Evolutionary conservation across 495 filamentous ascomycete genomes (phyloP), one percentile per base, ranked within the genome.

Genomic region (Penicillium maclennaniae): DNA sequence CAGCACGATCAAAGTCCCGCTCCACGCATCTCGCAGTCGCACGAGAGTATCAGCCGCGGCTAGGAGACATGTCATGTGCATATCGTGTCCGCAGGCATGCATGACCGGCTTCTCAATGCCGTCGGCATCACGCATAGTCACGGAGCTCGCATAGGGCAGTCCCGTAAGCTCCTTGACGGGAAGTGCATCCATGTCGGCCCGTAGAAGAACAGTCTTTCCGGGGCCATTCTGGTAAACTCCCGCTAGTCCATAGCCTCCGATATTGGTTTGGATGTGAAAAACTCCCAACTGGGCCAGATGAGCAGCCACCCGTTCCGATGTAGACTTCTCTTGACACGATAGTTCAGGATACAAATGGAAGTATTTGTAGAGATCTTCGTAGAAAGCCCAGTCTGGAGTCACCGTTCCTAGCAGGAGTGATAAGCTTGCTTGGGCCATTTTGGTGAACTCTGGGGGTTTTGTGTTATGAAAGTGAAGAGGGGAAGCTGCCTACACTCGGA

Each of bases 301-400:
- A 1, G 58, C 53, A 0, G 72, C 66, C 25, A 76, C 58, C n/a
- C 49, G 71, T 46, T 69, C 54, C 0, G 81, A 72, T 0, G 81
- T 83, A 23, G 61, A 49, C 28, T 67, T 56, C 56, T 84, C 81
- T 60, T 78, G 79, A 6, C 59, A 63, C 0, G 81, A 84, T 34
- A 84, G 79, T 47, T 83, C 81, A 4, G 81, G 81, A 48, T 83
- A 63, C 3, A 74, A 59, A 61, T 84, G 81, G 49, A 83, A 74
- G 53, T 78, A 57, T 50, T 75, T 77, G 69, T 84, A 84, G 0
- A 83, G 69, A 10, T 57, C 56, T 55, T 83, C 77, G 60, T 83
- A 84, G 2, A 59, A 60, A 7, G 41, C 15, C 2, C 82, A 43
- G 28, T 73, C 58, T 12, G 72, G 10, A 1, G 62, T 39, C 0